These are phyloP conservation scores for Cadophora malorum DNA, from an alignment of 2,329 filamentous ascomycete genomes.

Conservation along the genomic window DNA sequence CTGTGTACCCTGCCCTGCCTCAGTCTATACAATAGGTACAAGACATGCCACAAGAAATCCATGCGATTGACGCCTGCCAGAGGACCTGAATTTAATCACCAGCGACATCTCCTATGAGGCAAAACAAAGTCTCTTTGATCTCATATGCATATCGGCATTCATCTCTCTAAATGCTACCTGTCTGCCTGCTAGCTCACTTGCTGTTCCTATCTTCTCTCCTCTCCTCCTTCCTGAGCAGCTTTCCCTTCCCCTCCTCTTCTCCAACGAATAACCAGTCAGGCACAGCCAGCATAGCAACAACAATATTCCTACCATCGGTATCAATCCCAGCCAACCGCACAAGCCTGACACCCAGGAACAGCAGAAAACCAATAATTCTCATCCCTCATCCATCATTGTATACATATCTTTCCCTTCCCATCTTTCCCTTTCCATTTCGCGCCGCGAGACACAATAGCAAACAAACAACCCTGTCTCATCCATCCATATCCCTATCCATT, in stretches of 20 bases:
- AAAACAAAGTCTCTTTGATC: no score
- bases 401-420: not conserved
- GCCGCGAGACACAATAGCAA: not conserved
- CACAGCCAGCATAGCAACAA: not conserved
- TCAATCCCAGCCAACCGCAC: not conserved
- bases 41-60: no score
- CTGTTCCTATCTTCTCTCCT: not conserved
- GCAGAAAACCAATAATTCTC: not conserved
- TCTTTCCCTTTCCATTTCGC: not conserved
- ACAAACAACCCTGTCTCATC: not conserved
- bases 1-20: no score
- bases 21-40: no score
- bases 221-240: no score
- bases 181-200: not conserved
- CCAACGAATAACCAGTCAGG: not conserved
- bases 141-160: constrained; percentile 16
- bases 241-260: not conserved
- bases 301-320: constrained; percentile 9
- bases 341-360: constrained; percentile 8
- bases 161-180: constrained; percentile 15
- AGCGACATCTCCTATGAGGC: not conserved
- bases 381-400: constrained; percentile 17
- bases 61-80: no score
- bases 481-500: constrained; percentile 15
- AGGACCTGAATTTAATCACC: no score